These are phyloP conservation scores for Pyrenophora seminiperda DNA, from an alignment of 2,329 filamentous ascomycete species.

Conservation along the genomic window DNA sequence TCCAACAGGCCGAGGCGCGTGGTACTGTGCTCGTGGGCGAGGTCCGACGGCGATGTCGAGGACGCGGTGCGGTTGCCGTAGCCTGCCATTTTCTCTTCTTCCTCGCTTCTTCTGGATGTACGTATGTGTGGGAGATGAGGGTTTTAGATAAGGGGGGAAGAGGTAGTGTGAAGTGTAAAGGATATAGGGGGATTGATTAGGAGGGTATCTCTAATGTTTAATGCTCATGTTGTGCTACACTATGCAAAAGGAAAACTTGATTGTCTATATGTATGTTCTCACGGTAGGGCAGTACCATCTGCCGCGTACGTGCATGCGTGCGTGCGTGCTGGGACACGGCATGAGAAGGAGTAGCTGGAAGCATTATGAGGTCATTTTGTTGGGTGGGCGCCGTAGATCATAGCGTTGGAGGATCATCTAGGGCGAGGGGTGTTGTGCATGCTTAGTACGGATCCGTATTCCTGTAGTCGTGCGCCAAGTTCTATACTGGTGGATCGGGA, in stretches of 20 bases:
- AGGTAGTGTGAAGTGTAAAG: too few relatives aligned
- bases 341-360: slow-evolving; percentile 9
- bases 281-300: too few relatives aligned
- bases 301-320: neutral
- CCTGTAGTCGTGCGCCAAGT: slow-evolving; percentile 12
- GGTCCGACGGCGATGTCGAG: slow-evolving; percentile 22
- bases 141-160: neutral
- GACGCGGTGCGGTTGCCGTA: slow-evolving; percentile 45
- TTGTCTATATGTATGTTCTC: too few relatives aligned
- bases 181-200: too few relatives aligned
- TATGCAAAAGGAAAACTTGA: too few relatives aligned
- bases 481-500: slow-evolving; percentile 11
- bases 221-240: too few relatives aligned
- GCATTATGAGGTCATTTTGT: slow-evolving; percentile 41
- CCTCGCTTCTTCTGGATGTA: neutral
- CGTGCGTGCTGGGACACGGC: neutral
- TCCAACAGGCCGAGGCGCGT: slow-evolving; percentile 38
- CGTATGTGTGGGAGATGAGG: neutral
- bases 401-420: slow-evolving; percentile 18
- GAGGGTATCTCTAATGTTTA: too few relatives aligned
- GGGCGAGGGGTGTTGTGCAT: slow-evolving; percentile 31
- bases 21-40: slow-evolving; percentile 27
- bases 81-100: slow-evolving; percentile 33
- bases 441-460: slow-evolving; percentile 29
- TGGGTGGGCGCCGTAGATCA: slow-evolving; percentile 17